Conservation (phyloP, 441 rosid species). For the Monsonia emarginata region DNA sequence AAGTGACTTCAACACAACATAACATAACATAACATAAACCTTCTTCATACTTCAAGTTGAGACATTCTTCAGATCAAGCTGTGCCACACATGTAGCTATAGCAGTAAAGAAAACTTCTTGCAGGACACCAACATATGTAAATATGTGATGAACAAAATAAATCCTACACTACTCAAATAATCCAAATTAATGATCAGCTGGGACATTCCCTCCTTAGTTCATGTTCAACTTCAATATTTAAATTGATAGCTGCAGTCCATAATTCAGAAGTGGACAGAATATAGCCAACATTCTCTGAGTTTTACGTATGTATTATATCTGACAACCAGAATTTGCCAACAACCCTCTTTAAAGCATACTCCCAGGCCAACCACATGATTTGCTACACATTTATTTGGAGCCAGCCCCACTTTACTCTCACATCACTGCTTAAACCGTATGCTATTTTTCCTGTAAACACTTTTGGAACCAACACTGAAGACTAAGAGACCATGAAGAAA, state of each 20-base stretch:
- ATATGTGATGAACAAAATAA: no score
- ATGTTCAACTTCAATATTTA: no score
- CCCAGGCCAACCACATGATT: conserved; percentile 39
- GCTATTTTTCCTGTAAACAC: neutral
- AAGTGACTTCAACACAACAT: no score
- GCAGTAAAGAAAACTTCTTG: no score
- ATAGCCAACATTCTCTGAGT: neutral
- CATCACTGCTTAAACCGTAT: conserved; percentile 3
- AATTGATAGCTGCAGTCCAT: neutral
- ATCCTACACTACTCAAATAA: no score
- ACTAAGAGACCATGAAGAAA: conserved; percentile 24
- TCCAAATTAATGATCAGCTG: no score
- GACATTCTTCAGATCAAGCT: no score
- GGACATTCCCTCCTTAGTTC: no score
- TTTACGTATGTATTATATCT: neutral
- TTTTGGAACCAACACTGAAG: neutral
- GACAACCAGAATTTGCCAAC: conserved; percentile 12
- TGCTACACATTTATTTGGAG: conserved; percentile 30
- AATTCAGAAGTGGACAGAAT: neutral
- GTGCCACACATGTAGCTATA: no score
- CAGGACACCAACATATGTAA: no score
- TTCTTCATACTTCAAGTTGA: no score
- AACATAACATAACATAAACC: no score
- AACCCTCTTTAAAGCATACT: conserved; percentile 14
- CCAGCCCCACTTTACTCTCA: conserved; percentile 20